phyloP scores from a whole-genome alignment of 2,329 filamentous ascomycete species.

The Coniochaeta ligniaria region DNA sequence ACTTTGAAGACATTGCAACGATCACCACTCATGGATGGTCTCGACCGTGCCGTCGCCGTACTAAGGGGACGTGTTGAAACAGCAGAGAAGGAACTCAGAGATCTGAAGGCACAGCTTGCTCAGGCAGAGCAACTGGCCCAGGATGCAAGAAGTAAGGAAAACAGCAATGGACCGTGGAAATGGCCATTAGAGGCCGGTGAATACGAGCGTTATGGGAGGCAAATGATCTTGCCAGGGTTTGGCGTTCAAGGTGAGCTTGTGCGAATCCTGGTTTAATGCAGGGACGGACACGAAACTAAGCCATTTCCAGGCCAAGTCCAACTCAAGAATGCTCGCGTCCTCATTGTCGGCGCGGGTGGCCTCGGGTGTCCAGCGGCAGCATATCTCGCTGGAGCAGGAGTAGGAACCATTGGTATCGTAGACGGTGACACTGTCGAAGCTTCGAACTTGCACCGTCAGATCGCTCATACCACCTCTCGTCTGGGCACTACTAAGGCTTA shows the following conservation, averaged over 20 bases:
- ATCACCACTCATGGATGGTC: slow-evolving; percentile 23
- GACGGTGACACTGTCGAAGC: slow-evolving; percentile 84
- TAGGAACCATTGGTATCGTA: slow-evolving; percentile 75
- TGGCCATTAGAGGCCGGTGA: slow-evolving; percentile 70
- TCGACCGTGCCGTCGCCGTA: slow-evolving; percentile 13
- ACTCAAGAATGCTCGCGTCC: slow-evolving; percentile 61
- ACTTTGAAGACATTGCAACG: neutral
- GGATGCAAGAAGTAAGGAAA: neutral
- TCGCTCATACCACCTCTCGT: slow-evolving; percentile 65
- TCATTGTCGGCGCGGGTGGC: slow-evolving; percentile 83
- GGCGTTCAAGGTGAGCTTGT: slow-evolving; percentile 58
- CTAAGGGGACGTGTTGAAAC: slow-evolving; percentile 39
- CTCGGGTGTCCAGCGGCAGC: slow-evolving; percentile 85
- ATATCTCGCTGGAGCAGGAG: slow-evolving; percentile 86
- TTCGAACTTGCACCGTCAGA: slow-evolving; percentile 89
- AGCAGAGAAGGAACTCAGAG: slow-evolving; percentile 39
- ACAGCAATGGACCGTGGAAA: slow-evolving; percentile 19
- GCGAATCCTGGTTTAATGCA: neutral
- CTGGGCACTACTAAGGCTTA: slow-evolving; percentile 76
- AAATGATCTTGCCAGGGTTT: slow-evolving; percentile 80
- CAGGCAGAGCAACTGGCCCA: slow-evolving; percentile 22
- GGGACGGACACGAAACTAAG: neutral
- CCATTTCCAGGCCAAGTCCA: slow-evolving; percentile 60
- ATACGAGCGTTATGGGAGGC: slow-evolving; percentile 80
- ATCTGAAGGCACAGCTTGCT: slow-evolving; percentile 36